These are phyloP conservation scores for Xylaria sp. DNA, from an alignment of 2,329 filamentous ascomycete genomes.

Conservation along the genomic window DNA sequence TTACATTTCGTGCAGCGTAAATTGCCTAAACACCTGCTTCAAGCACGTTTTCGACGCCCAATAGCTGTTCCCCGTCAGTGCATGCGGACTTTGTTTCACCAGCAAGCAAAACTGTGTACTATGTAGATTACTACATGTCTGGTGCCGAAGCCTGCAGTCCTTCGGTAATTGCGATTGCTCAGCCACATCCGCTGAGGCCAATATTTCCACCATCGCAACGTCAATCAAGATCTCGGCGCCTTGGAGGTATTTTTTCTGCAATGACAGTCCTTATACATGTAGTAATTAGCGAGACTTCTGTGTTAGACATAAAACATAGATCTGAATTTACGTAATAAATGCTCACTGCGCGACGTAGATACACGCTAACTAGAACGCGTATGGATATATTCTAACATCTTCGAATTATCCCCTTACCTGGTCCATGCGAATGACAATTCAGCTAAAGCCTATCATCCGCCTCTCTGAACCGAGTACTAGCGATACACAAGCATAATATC, in stretches of 20 bases:
- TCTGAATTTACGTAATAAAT: neutral
- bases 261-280: neutral
- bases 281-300: neutral
- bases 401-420: neutral
- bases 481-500: neutral
- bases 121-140: slow-evolving; percentile 9
- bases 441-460: neutral
- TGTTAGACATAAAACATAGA: neutral
- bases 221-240: neutral
- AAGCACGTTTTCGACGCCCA: neutral
- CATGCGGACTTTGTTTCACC: slow-evolving; percentile 15
- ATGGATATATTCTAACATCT: neutral
- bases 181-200: neutral
- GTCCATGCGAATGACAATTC: neutral
- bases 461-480: neutral
- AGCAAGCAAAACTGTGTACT: neutral
- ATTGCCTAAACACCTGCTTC: neutral
- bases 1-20: neutral
- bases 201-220: neutral
- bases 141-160: neutral
- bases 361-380: neutral
- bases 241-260: neutral
- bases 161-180: slow-evolving; percentile 23
- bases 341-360: neutral
- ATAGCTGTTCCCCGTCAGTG: neutral